Evolutionary conservation across 768 basidiomycete genomes (phyloP).

Genomic region (Pholiota conissans): DNA sequence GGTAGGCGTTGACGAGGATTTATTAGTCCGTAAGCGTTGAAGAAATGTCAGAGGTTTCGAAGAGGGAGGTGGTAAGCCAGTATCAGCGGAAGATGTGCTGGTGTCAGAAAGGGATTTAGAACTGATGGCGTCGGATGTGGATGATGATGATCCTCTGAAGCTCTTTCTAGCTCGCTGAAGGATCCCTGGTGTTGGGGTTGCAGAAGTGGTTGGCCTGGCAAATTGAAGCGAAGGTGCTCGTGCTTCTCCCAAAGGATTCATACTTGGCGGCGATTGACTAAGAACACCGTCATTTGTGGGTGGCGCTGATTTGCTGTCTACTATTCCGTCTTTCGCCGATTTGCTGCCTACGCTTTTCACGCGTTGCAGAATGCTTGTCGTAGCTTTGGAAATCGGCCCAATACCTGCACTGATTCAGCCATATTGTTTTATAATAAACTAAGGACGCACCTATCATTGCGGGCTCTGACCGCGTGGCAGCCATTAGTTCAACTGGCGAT

Average conservation of each 20-base stretch:
- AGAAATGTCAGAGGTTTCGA: background rate
- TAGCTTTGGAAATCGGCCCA: background rate
- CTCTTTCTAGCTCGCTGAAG: background rate
- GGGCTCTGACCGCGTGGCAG: background rate
- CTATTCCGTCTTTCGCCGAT: too few relatives aligned
- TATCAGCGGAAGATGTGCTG: background rate
- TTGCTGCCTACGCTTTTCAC: slow-evolving; percentile 1
- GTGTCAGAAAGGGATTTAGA: background rate
- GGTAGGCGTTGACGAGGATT: background rate
- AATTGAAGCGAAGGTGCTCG: background rate
- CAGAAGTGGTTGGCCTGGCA: background rate
- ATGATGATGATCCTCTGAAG: background rate
- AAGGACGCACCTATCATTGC: background rate
- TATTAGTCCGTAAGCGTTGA: background rate
- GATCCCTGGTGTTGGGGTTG: background rate
- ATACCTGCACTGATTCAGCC: background rate
- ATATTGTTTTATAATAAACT: background rate
- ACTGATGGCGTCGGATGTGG: background rate
- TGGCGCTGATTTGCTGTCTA: background rate
- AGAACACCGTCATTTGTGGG: background rate
- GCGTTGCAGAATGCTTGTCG: background rate
- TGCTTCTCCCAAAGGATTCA: background rate
- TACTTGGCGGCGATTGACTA: background rate
- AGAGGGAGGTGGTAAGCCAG: background rate
- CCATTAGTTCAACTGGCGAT: background rate